Conservation (phyloP, 2,329 filamentous ascomycete species). For the Trichoderma sp. region DNA sequence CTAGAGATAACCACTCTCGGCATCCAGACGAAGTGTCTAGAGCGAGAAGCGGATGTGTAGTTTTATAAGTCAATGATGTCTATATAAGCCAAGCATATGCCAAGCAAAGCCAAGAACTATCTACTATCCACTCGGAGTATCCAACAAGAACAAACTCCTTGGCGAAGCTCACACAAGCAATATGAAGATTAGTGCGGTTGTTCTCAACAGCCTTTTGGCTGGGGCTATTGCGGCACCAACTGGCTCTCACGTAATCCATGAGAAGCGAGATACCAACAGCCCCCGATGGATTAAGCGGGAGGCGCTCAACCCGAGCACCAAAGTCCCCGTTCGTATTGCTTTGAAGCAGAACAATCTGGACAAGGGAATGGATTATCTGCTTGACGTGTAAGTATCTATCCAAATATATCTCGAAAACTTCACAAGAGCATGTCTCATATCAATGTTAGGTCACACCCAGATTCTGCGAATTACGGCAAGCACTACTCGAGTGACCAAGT, state of each 20-base stretch:
- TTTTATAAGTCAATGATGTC: not conserved
- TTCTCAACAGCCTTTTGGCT: slow-evolving; percentile 32
- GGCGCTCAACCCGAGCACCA: slow-evolving; percentile 30
- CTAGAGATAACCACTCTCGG: not conserved
- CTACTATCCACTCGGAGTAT: not conserved
- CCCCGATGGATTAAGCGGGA: slow-evolving; percentile 37
- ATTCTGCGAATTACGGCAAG: slow-evolving; percentile 50
- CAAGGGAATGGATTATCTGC: slow-evolving; percentile 48
- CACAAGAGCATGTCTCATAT: not conserved
- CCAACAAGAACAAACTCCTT: not conserved
- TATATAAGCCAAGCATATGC: not conserved
- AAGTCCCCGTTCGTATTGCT: slow-evolving; percentile 49
- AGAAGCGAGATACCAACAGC: slow-evolving; percentile 35
- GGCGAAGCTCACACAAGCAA: not conserved
- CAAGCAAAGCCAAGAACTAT: not conserved
- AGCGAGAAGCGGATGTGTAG: not conserved
- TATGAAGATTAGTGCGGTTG: slow-evolving; percentile 33
- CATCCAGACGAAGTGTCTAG: not conserved
- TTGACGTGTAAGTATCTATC: slow-evolving; percentile 41
- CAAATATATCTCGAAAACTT: not conserved
- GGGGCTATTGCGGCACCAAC: slow-evolving; percentile 31
- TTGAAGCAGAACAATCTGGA: slow-evolving; percentile 53
- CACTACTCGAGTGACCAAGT: slow-evolving; percentile 52
- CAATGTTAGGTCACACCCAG: slow-evolving; percentile 43
- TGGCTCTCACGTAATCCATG: slow-evolving; percentile 40